These are phyloP conservation scores for Cladosporium velox DNA, from an alignment of 2,329 filamentous ascomycete genomes.

Conservation along the genomic window DNA sequence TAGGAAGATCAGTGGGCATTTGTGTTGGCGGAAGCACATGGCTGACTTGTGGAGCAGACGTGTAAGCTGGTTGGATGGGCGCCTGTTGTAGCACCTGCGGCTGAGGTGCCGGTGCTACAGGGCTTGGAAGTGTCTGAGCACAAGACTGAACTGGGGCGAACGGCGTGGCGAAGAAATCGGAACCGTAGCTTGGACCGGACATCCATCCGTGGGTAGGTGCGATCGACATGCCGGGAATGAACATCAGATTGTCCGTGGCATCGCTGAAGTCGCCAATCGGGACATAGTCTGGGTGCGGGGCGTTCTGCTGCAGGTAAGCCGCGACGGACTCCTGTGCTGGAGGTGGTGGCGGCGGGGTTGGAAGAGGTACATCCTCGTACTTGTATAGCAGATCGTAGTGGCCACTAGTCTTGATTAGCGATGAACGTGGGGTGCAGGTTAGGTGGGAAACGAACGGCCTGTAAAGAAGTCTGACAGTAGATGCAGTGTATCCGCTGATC, in stretches of 20 bases:
- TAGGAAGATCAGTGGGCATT: slow-evolving; percentile 31
- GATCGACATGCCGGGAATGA: slow-evolving; percentile 51
- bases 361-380: slow-evolving; percentile 51
- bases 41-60: slow-evolving; percentile 29
- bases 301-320: slow-evolving; percentile 36
- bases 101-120: slow-evolving; percentile 31
- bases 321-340: slow-evolving; percentile 24
- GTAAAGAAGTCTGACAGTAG: slow-evolving; percentile 70
- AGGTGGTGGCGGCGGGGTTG: slow-evolving; percentile 27
- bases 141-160: slow-evolving; percentile 29
- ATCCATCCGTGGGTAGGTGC: slow-evolving; percentile 30
- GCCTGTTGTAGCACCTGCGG: slow-evolving; percentile 34
- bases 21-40: slow-evolving; percentile 34
- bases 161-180: slow-evolving; percentile 31
- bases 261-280: slow-evolving; percentile 21
- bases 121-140: slow-evolving; percentile 29
- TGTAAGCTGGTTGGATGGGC: slow-evolving; percentile 31
- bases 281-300: slow-evolving; percentile 18
- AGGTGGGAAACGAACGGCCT: slow-evolving; percentile 55
- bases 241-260: slow-evolving; percentile 44
- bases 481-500: slow-evolving; percentile 46
- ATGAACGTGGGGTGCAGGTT: neutral
- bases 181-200: slow-evolving; percentile 31
- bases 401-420: slow-evolving; percentile 53
- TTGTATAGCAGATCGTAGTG: slow-evolving; percentile 96